A percentile compares a stretch with the other conserved stretches of the same genome.
These are phyloP conservation scores for Pythium grandisporangium DNA, from an alignment of 352 stramenopile species.

Conservation along the genomic window DNA sequence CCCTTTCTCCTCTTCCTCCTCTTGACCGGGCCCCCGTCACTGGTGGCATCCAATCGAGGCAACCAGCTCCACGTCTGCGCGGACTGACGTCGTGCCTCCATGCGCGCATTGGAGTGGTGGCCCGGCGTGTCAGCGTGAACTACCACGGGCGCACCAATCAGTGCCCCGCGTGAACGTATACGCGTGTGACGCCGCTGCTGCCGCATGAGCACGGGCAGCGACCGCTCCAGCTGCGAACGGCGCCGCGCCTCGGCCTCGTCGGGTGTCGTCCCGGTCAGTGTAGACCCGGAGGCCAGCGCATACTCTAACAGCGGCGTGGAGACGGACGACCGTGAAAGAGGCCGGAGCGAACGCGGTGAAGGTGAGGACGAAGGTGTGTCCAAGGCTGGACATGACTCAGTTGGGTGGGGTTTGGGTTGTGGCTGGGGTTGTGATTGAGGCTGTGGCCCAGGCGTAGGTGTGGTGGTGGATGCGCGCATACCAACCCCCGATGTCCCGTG, in stretches of 20 bases:
- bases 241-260: not conserved
- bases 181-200: constrained; percentile 1
- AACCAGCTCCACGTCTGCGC: constrained; percentile 53
- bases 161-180: constrained; percentile 12
- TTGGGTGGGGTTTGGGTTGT: too few species aligned
- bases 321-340: too few species aligned
- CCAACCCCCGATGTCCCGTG: too few species aligned
- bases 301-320: too few species aligned
- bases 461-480: not conserved
- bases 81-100: constrained; percentile 32
- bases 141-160: constrained; percentile 23
- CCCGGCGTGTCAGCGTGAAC: constrained; percentile 22
- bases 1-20: not conserved
- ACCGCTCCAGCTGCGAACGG: constrained; percentile 2
- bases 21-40: not conserved
- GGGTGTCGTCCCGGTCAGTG: too few species aligned
- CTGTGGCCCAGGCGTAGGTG: too few species aligned
- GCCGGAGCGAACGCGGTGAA: too few species aligned
- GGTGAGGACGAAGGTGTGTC: too few species aligned
- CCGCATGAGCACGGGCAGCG: constrained; percentile 5
- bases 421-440: too few species aligned
- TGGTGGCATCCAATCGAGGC: too few species aligned
- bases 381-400: too few species aligned
- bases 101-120: constrained; percentile 37
- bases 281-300: too few species aligned